A percentile compares a stretch with the other conserved stretches of the same genome.
Evolutionary conservation across 139 green algal species (phyloP).

Genomic region (Coelastrella sp.): DNA sequence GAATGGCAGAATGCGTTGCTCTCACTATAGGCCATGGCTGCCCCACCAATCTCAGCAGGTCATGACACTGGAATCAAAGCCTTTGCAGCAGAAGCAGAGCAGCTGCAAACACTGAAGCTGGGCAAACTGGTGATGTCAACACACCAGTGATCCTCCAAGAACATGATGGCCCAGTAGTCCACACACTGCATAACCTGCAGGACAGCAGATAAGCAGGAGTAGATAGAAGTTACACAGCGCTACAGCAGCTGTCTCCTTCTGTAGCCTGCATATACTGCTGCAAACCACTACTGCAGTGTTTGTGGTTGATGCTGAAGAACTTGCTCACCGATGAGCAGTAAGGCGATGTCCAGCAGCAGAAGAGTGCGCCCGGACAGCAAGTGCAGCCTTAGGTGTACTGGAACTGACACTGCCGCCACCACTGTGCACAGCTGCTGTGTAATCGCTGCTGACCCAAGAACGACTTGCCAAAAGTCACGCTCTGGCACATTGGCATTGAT

Average conservation of each 20-base stretch:
- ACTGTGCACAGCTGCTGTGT: conserved; percentile 83
- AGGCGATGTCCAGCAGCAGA: conserved; percentile 29
- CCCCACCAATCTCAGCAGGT: no score
- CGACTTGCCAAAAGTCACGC: conserved; percentile 76
- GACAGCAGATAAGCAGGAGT: neutral
- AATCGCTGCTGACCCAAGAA: conserved; percentile 70
- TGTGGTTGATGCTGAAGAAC: neutral
- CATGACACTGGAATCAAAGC: neutral
- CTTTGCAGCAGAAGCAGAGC: neutral
- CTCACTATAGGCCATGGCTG: no score
- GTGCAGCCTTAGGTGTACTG: conserved; percentile 63
- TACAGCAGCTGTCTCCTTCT: neutral
- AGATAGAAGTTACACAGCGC: no score
- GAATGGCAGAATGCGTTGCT: no score
- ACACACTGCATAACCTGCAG: conserved; percentile 55
- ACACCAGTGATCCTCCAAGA: conserved; percentile 61
- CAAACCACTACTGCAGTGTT: neutral
- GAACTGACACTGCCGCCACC: conserved; percentile 56
- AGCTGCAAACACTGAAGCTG: neutral
- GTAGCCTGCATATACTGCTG: neutral
- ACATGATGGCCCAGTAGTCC: conserved; percentile 56
- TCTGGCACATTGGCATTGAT: conserved; percentile 67
- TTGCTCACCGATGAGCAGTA: conserved; percentile 42
- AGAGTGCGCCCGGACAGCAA: conserved; percentile 36
- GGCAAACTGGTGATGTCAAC: no score